Evolutionary conservation across 345 rosid species (phyloP), one percentile per base, ranked within the genome.

Genomic region (Acer saccharum): DNA sequence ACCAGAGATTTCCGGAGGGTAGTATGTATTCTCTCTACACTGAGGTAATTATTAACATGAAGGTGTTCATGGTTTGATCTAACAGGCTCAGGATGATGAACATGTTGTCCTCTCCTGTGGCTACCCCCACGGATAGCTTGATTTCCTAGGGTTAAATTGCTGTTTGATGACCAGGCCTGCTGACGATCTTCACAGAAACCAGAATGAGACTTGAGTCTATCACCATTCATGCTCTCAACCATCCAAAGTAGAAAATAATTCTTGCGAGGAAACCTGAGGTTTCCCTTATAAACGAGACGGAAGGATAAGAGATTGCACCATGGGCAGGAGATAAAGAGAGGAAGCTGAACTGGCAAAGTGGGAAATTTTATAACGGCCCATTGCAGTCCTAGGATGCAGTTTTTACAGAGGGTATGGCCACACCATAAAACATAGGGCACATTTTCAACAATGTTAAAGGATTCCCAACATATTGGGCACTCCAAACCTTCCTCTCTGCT

Each of bases 231-330:
- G 87, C 93, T 89, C 89, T 95, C 98, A 2, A 93, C 93, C 98
- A 95, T 95, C 99, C 98, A 92, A 39, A 92, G 98, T 21, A 95
- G 76, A 80, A 93, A 90, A 81, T 92, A 95, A 80, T 95, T 93
- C 86, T 95, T 95, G 63, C 84, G 78, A 27, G 99, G 99, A 78
- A 93, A 95, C 76, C 83, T 90, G 13, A 95, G 89, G 61, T 85
- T 84, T 75, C 97, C 96, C 76, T 81, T 90, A 72, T 89, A 93
- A 76, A 95, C 88, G 29, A 93, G 82, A 64, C 96, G 90, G 52
- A 93, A 88, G 20, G 99, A 95, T 73, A 92, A 79, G 68, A 90
- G 89, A 65, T 87, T 92, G 83, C 98, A 95, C 98, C 98, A 95
- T 0, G 98, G 98, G 68, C 98, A 95, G 46, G 97, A 85, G 69